Conservation (phyloP, 2,329 filamentous ascomycete species). For the Spiromastix sp. region DNA sequence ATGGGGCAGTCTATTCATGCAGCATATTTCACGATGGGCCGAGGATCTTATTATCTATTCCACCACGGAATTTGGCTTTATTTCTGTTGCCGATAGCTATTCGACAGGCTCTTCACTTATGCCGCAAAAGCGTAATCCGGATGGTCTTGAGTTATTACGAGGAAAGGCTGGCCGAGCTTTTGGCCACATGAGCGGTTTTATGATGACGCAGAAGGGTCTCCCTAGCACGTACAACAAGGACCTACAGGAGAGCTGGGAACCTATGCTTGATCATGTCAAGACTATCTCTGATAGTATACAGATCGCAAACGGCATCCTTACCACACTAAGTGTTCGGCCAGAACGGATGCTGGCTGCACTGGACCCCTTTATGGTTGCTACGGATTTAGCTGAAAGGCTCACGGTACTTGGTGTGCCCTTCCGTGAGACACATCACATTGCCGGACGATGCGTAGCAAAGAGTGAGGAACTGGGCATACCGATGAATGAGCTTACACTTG, state of each 20-base stretch:
- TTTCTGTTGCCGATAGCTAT: constrained; percentile 68
- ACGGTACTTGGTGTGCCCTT: constrained; percentile 50
- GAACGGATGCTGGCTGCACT: constrained; percentile 71
- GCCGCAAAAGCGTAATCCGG: constrained; percentile 75
- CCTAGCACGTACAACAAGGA: constrained; percentile 86
- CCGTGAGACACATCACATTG: constrained; percentile 70
- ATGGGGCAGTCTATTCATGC: constrained; percentile 69
- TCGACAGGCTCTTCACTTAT: constrained; percentile 66
- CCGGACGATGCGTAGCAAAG: constrained; percentile 60
- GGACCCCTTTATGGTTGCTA: constrained; percentile 72
- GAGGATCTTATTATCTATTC: constrained; percentile 83
- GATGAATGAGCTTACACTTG: constrained; percentile 59
- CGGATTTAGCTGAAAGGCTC: constrained; percentile 39
- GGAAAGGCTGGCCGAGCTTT: constrained; percentile 69
- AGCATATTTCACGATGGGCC: constrained; percentile 68
- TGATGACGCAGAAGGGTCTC: constrained; percentile 65
- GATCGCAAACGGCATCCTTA: constrained; percentile 72
- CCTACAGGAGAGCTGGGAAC: constrained; percentile 74
- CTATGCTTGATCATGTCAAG: constrained; percentile 76
- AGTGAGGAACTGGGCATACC: constrained; percentile 55
- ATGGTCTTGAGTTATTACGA: constrained; percentile 64
- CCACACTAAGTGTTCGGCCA: constrained; percentile 58
- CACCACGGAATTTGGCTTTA: constrained; percentile 64
- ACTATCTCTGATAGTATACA: constrained; percentile 68
- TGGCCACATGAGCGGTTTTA: constrained; percentile 70